These are phyloP conservation scores for Entophlyctis helioformis DNA, from an alignment of 192 early-diverging fungal species.

Conservation along the genomic window DNA sequence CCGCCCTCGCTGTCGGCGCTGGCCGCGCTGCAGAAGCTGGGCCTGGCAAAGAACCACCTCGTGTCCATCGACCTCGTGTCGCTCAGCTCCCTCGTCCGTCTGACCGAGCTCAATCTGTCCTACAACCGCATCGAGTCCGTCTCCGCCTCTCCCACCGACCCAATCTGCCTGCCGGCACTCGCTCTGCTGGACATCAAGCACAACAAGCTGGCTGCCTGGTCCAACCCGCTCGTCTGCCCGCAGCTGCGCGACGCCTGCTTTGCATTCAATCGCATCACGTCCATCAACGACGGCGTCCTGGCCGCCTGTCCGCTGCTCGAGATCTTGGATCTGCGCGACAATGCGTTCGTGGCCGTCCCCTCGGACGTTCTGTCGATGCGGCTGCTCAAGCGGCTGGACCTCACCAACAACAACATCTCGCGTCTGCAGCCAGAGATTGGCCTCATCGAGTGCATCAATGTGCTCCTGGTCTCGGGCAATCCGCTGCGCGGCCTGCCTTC, in stretches of 20 bases:
- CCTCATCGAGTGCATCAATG: conserved; percentile 4
- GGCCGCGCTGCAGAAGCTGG: conserved; percentile 7
- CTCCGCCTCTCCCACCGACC: background rate
- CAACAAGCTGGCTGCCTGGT: conserved; percentile 9
- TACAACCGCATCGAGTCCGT: conserved; percentile 13
- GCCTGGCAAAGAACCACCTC: conserved; percentile 9
- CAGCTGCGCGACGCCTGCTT: conserved; percentile 5
- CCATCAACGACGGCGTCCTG: conserved; percentile 4
- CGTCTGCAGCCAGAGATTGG: conserved; percentile 14
- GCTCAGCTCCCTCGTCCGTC: background rate
- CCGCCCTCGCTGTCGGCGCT: conserved; percentile 1
- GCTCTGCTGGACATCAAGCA: conserved; percentile 11
- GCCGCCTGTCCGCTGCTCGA: conserved; percentile 7
- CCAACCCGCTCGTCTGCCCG: conserved; percentile 7
- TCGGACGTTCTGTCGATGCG: conserved; percentile 16
- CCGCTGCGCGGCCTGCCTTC: conserved; percentile 14
- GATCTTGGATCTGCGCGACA: conserved; percentile 31
- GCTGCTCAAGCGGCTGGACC: conserved; percentile 23
- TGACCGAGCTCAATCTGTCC: conserved; percentile 14
- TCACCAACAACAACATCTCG: conserved; percentile 14
- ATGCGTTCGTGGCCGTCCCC: conserved; percentile 16
- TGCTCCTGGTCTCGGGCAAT: conserved; percentile 11
- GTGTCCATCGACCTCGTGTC: background rate
- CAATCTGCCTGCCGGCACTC: conserved; percentile 10
- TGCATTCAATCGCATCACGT: conserved; percentile 8